Conservation (phyloP, 1,284 basidiomycete genomes). For the Cryptococcus deneoformans region DNA sequence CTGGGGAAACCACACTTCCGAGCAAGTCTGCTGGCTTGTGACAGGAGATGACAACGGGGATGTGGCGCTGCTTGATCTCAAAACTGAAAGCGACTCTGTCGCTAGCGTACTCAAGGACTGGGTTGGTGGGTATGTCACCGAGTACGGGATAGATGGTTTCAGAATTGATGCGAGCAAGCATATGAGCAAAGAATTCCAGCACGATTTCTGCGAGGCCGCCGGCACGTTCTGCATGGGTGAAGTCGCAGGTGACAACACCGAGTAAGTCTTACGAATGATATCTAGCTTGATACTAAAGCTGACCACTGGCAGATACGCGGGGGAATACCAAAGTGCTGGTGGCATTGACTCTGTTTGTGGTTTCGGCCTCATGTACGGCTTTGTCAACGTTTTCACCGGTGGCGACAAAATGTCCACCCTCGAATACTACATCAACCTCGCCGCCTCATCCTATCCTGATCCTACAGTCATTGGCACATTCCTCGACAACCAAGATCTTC, state of each 20-base stretch:
- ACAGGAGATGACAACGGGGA: conserved; percentile 47
- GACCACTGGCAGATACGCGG: conserved; percentile 16
- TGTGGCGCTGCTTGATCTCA: conserved; percentile 64
- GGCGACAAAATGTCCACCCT: conserved; percentile 57
- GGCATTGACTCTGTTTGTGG: conserved; percentile 39
- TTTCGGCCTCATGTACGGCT: conserved; percentile 30
- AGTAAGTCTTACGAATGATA: conserved; percentile 38
- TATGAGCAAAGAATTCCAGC: conserved; percentile 34
- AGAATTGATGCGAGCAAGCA: conserved; percentile 68
- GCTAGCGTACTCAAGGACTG: conserved; percentile 58
- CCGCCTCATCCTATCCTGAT: conserved; percentile 53
- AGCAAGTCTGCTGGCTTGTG: conserved; percentile 59
- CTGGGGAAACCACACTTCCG: conserved; percentile 24
- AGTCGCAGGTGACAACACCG: conserved; percentile 59
- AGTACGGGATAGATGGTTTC: conserved; percentile 59
- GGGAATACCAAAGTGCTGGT: conserved; percentile 20
- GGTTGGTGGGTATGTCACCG: conserved; percentile 60
- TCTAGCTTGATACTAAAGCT: background rate
- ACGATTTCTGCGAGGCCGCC: conserved; percentile 60
- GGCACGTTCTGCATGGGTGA: conserved; percentile 80
- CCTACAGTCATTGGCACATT: conserved; percentile 65
- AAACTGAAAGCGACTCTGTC: conserved; percentile 61
- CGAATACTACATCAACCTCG: conserved; percentile 55
- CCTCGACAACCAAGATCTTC: conserved; percentile 74
- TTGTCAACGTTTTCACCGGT: conserved; percentile 14